Evolutionary conservation across 2,329 filamentous ascomycete genomes (phyloP).

Genomic region (Neonectria hederae): DNA sequence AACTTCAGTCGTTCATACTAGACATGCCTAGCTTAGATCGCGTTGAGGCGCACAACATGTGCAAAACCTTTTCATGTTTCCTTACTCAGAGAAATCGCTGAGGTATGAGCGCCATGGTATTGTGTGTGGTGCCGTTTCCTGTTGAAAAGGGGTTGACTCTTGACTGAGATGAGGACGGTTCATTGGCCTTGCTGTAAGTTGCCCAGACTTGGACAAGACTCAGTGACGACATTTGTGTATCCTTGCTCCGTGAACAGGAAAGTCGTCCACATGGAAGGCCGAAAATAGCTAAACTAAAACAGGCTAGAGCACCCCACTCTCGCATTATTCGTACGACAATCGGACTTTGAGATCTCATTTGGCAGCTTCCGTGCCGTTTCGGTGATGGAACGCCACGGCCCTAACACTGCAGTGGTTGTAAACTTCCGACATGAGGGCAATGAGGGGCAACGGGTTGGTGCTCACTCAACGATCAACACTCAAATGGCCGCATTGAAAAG

Average conservation of each 20-base stretch:
- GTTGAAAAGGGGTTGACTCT: background rate
- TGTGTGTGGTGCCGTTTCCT: background rate
- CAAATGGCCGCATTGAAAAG: background rate
- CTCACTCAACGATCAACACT: background rate
- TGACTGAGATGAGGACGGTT: background rate
- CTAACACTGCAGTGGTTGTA: background rate
- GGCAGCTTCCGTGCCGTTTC: slow-evolving; percentile 22
- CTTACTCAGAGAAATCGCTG: background rate
- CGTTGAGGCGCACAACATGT: too few relatives aligned
- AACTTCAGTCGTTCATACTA: background rate
- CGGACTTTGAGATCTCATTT: slow-evolving; percentile 40
- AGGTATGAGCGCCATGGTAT: background rate
- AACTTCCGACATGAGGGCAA: slow-evolving; percentile 7
- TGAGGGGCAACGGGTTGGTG: slow-evolving; percentile 8
- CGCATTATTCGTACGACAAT: slow-evolving; percentile 40
- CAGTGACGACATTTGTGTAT: background rate
- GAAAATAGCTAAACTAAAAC: slow-evolving; percentile 20
- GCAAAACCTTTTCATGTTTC: background rate
- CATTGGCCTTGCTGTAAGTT: background rate
- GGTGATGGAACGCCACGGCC: slow-evolving; percentile 3
- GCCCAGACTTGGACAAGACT: background rate
- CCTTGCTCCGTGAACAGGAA: background rate
- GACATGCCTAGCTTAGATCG: background rate
- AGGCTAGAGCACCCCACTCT: slow-evolving; percentile 30
- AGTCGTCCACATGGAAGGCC: background rate